Percentiles rank a stretch among this genome's conserved stretches.
phyloP scores from a whole-genome alignment of 345 rosid species.

The Crucihimalaya himalaica region DNA sequence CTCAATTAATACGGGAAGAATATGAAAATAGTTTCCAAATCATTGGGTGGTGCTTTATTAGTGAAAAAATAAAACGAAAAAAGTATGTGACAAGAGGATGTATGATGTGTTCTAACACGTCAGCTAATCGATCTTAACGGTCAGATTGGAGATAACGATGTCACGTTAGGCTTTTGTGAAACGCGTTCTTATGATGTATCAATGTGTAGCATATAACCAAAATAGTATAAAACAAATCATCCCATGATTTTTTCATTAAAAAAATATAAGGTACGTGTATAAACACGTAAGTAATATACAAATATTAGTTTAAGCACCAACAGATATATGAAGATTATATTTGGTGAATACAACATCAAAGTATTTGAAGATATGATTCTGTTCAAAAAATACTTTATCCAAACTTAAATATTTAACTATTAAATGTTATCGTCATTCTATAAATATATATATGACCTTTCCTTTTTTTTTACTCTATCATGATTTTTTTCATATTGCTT shows the following conservation, averaged over 20 bases:
- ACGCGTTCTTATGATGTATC: constrained; percentile 19
- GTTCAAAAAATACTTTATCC: neutral
- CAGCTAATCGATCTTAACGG: constrained; percentile 34
- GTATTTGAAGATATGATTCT: constrained; percentile 26
- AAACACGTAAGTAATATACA: constrained; percentile 8
- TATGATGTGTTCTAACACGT: constrained; percentile 36
- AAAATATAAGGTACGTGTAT: constrained; percentile 18
- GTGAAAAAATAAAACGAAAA: constrained; percentile 1
- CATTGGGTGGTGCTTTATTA: neutral
- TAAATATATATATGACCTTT: neutral
- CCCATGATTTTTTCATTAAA: neutral
- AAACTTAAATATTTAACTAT: neutral
- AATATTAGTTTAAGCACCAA: constrained; percentile 6
- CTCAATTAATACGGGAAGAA: constrained; percentile 1
- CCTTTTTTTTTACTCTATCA: neutral
- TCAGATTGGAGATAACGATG: constrained; percentile 34
- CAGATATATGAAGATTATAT: constrained; percentile 19
- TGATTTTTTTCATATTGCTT: neutral
- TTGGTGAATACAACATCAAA: constrained; percentile 19
- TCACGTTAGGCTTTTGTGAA: constrained; percentile 25
- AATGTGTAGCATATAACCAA: constrained; percentile 16
- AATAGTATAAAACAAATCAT: neutral
- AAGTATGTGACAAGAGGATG: constrained; percentile 28
- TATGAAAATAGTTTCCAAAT: constrained; percentile 3
- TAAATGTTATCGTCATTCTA: neutral